Evolutionary conservation across 148 eudicot species (phyloP).

Genomic region (Nyssa sinensis): DNA sequence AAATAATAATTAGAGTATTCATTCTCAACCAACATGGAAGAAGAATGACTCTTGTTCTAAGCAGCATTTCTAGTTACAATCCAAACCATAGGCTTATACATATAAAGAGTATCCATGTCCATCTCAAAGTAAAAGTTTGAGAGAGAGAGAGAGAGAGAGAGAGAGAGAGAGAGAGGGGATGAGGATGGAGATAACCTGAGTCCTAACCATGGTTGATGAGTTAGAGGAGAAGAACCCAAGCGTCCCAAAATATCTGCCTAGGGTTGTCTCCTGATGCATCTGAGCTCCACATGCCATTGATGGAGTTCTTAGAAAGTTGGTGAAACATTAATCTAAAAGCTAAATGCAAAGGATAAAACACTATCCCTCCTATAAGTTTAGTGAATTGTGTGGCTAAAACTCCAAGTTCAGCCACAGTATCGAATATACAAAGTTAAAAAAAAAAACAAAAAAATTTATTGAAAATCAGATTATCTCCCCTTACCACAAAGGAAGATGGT

Average conservation of each 20-base stretch:
- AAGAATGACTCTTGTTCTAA: conserved; percentile 23
- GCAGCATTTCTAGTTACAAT: conserved; percentile 35
- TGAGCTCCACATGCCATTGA: conserved; percentile 38
- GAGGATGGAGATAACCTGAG: conserved; percentile 40
- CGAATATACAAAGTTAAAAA: conserved; percentile 19
- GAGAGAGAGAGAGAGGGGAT: conserved; percentile 21
- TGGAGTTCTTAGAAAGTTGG: conserved; percentile 30
- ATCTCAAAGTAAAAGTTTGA: conserved; percentile 15
- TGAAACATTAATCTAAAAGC: conserved; percentile 1
- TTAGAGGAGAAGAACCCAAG: conserved; percentile 34
- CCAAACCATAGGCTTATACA: conserved; percentile 26
- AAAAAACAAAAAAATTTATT: conserved; percentile 8
- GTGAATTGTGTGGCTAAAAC: conserved; percentile 29
- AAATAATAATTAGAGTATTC: conserved; percentile 12
- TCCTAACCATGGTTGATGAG: conserved; percentile 57
- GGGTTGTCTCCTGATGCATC: conserved; percentile 39
- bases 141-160: conserved; percentile 14
- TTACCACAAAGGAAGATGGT: conserved; percentile 27
- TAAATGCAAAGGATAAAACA: conserved; percentile 24
- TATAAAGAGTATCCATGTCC: conserved; percentile 19
- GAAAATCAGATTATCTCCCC: conserved; percentile 12
- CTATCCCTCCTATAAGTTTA: conserved; percentile 10
- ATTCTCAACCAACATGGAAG: conserved; percentile 23
- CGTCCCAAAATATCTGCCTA: conserved; percentile 46
- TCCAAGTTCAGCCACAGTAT: conserved; percentile 33